Evolutionary conservation across 768 basidiomycete species (phyloP).

Genomic region (Russula brevipes): DNA sequence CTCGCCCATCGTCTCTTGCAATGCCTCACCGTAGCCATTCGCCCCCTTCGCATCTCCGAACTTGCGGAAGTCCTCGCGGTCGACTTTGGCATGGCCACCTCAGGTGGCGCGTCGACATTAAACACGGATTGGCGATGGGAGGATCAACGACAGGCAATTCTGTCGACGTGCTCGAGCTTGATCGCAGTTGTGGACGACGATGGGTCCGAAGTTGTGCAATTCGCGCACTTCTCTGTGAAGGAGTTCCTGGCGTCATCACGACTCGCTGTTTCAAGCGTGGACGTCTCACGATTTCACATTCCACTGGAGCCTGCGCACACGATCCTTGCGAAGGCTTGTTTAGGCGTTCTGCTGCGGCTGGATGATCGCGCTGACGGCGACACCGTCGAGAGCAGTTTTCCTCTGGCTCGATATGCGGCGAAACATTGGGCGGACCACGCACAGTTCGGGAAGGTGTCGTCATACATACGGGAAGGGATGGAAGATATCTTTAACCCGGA

Average conservation of each 20-base stretch:
- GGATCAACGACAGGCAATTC: not conserved
- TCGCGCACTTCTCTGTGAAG: not conserved
- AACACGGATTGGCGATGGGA: not conserved
- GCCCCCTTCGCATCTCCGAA: too few relatives aligned
- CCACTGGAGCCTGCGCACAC: not conserved
- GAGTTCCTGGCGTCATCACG: not conserved
- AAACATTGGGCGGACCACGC: not conserved
- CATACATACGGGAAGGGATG: not conserved
- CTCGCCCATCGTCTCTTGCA: not conserved
- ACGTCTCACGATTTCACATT: not conserved
- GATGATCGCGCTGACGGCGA: not conserved
- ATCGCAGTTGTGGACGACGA: not conserved
- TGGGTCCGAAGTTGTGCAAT: not conserved
- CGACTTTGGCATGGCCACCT: not conserved
- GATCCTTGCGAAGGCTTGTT: not conserved
- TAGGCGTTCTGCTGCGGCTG: not conserved
- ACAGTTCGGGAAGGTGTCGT: not conserved
- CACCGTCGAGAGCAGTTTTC: not conserved
- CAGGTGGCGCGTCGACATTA: too few relatives aligned
- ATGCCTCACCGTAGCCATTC: not conserved
- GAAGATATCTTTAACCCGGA: not conserved
- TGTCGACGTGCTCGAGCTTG: conserved; percentile 1
- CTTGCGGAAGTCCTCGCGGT: not conserved
- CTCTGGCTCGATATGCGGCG: not conserved
- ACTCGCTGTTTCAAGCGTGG: not conserved